phyloP scores from a whole-genome alignment of 176 grass and related monocot genomes.

The barley (Hordeum vulgare) region MorexV3_pseudomolecules_assembly NC_058521.1:339242044-339242543 shows the following conservation, averaged over 20 bases:
- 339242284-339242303: constrained; percentile 96
- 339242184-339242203: constrained; percentile 44
- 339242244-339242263: constrained; percentile 34
- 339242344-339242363: constrained; percentile 84
- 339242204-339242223: constrained; percentile 9
- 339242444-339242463: constrained; percentile 90
- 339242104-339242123: constrained; percentile 72
- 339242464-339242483: constrained; percentile 88
- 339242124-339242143: constrained; percentile 95
- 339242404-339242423: constrained; percentile 16
- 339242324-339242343: constrained; percentile 74
- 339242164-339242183: constrained; percentile 96
- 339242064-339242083: too few relatives aligned
- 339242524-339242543: constrained; percentile 98
- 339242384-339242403: background rate
- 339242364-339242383: constrained; percentile 62
- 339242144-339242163: constrained; percentile 98
- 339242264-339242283: constrained; percentile 81
- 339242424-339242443: constrained; percentile 32
- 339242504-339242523: constrained; percentile 95
- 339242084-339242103: constrained; percentile 21
- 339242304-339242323: constrained; percentile 99
- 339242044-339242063: too few relatives aligned
- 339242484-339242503: constrained; percentile 96
- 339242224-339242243: constrained; percentile 6